Evolutionary conservation across 805 yeast genomes (phyloP).

Genomic region (Wickerhamiella allomyrinae): DNA sequence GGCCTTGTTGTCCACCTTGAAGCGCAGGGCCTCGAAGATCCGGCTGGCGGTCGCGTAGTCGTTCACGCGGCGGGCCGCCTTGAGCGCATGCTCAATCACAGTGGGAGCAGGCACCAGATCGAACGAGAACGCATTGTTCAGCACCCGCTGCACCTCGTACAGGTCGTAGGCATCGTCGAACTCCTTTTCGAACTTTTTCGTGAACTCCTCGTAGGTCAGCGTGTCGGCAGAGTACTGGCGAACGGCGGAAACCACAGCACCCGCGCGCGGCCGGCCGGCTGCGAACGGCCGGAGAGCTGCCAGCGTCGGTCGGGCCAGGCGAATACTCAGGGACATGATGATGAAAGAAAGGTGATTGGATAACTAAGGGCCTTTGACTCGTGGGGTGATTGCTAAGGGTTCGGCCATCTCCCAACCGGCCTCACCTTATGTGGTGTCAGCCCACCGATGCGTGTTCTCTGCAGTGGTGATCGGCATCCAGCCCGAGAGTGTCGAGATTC

Average conservation of each 20-base stretch:
- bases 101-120: slow-evolving; percentile 97
- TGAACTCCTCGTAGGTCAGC: slow-evolving; percentile 24
- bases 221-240: slow-evolving; percentile 13
- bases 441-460: too few species aligned
- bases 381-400: slow-evolving; percentile 1
- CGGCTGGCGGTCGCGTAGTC: slow-evolving; percentile 98
- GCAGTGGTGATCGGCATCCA: too few species aligned
- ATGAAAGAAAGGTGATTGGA: slow-evolving; percentile 7
- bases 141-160: slow-evolving; percentile 81
- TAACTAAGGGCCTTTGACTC: not conserved
- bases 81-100: slow-evolving; percentile 86
- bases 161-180: slow-evolving; percentile 86
- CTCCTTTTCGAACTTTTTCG: slow-evolving; percentile 71
- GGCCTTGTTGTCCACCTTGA: slow-evolving; percentile 86
- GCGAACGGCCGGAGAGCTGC: slow-evolving; percentile 7
- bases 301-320: slow-evolving; percentile 11
- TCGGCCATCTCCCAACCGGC: too few species aligned
- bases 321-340: slow-evolving; percentile 7
- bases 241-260: slow-evolving; percentile 6
- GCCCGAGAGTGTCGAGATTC: too few species aligned
- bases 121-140: slow-evolving; percentile 95
- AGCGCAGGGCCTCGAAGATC: slow-evolving; percentile 88
- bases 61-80: slow-evolving; percentile 97
- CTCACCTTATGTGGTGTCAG: too few species aligned
- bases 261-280: slow-evolving; percentile 5